Evolutionary conservation across 345 rosid species (phyloP).

Genomic region (Rubroshorea leprosula): DNA sequence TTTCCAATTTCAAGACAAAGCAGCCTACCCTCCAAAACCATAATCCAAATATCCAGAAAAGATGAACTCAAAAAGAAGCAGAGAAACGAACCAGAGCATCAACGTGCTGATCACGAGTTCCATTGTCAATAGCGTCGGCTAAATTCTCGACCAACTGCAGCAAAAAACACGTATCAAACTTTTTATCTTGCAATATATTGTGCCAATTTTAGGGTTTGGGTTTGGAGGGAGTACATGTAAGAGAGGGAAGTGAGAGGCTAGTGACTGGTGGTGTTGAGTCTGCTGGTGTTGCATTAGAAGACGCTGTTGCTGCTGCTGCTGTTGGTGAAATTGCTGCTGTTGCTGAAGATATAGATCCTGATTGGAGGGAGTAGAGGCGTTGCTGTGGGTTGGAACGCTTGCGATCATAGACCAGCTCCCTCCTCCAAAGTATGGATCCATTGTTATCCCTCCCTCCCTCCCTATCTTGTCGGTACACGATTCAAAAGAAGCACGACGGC

Average conservation of each 20-base stretch:
- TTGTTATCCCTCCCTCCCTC: background rate
- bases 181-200: background rate
- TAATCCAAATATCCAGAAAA: background rate
- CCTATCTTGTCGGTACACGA: background rate
- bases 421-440: conserved; percentile 40
- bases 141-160: conserved; percentile 69
- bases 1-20: background rate
- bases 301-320: conserved; percentile 6
- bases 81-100: conserved; percentile 54
- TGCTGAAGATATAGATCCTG: conserved; percentile 44
- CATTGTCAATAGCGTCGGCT: conserved; percentile 62
- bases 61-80: background rate
- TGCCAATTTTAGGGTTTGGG: background rate
- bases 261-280: conserved; percentile 70
- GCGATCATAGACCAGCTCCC: conserved; percentile 52
- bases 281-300: conserved; percentile 15
- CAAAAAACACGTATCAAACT: background rate
- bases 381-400: conserved; percentile 37
- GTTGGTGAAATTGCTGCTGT: conserved; percentile 34
- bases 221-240: conserved; percentile 33
- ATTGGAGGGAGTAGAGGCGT: conserved; percentile 43
- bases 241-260: conserved; percentile 88
- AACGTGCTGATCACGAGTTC: conserved; percentile 69
- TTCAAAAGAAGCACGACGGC: background rate
- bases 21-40: no score